Base-by-base conservation (phyloP, 108 stramenopile species). In the Nitzschia sp. region DNA sequence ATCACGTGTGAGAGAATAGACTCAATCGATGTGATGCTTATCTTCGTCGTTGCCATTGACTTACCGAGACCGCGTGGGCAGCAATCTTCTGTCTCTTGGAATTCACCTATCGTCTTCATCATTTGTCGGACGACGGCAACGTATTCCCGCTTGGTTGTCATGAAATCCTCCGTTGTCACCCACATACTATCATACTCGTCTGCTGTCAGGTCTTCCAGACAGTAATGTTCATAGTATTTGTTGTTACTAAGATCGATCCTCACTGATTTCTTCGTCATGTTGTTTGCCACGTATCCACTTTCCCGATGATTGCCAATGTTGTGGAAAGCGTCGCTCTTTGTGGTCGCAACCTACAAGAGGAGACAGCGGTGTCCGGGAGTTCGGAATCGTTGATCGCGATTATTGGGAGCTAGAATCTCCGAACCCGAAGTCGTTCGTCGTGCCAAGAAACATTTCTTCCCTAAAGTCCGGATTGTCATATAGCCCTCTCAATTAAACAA, bases 51-150 rank as follows among this genome's bases (percentile, higher is more conserved):
- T 2, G 48, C 6, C 54, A 2, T 44, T n/a, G 21, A 44, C 64
- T 48, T 65, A 65, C 64, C 64, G 38, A 65, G 64, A n/a, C 64
- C 64, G 7, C 64, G 24, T 17, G 64, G 29, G 37, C 51, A 53
- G 51, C 50, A 65, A 19, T 65, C 64, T n/a, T 65, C 64, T 8
- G 51, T 65, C 51, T 65, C 51, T 10, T 48, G 64, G 29, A 65
- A 53, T 10, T 53, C 50, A 22, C 64, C 50, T 8, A 53, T 34
- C 17, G 51, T 65, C 51, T 53, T 65, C 64, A 65, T 65, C 64
- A 65, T 65, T n/a, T 52, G 26, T 25, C 64, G 50, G 12, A 65
- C 24, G 8, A 65, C 20, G 9, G 64, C 29, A 51, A 53, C 51
- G 39, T 53, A 53, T 53, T 51, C 50, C 34, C 51, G 22, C 34